A percentile compares a stretch with the other conserved stretches of the same genome.
phyloP scores from a whole-genome alignment of 352 stramenopile genomes.

The Pilasporangium apinafurcum region DNA sequence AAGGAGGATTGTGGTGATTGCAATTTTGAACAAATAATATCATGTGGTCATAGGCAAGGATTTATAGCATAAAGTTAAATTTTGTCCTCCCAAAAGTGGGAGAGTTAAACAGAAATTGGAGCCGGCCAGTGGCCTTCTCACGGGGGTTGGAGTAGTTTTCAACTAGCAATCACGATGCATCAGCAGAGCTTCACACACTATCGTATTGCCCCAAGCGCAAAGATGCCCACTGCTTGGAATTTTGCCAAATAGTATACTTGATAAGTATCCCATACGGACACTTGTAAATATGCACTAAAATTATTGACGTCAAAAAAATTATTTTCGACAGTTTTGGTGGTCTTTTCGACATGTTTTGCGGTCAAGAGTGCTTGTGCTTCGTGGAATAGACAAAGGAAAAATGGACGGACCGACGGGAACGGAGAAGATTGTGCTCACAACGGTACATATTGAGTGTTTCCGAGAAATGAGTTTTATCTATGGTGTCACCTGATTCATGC shows the following conservation, averaged over 20 bases:
- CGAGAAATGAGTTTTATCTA: too few relatives aligned
- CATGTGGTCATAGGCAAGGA: not conserved
- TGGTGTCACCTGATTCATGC: not conserved
- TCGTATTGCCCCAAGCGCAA: slow-evolving; percentile 93
- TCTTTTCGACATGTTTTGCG: slow-evolving; percentile 4
- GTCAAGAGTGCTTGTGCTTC: too few relatives aligned
- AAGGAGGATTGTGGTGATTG: not conserved
- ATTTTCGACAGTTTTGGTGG: slow-evolving; percentile 2
- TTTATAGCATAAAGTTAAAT: too few relatives aligned
- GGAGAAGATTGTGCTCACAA: slow-evolving; percentile 77
- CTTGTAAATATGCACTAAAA: not conserved
- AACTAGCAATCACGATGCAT: slow-evolving; percentile 94
- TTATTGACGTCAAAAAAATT: not conserved
- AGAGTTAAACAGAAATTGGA: slow-evolving; percentile 90
- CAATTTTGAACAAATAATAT: not conserved
- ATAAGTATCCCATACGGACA: slow-evolving; percentile 21
- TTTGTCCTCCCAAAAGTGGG: slow-evolving; percentile 58
- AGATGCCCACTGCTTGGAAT: slow-evolving; percentile 29
- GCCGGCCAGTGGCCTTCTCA: slow-evolving; percentile 86
- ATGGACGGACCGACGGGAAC: slow-evolving; percentile 60
- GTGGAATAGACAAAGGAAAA: slow-evolving; percentile 15
- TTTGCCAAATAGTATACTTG: slow-evolving; percentile 1
- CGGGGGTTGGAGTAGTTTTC: slow-evolving; percentile 92
- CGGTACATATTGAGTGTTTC: slow-evolving; percentile 48
- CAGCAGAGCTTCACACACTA: slow-evolving; percentile 91